Conservation (phyloP, 345 rosid genomes). For the Ceriops decandra region DNA sequence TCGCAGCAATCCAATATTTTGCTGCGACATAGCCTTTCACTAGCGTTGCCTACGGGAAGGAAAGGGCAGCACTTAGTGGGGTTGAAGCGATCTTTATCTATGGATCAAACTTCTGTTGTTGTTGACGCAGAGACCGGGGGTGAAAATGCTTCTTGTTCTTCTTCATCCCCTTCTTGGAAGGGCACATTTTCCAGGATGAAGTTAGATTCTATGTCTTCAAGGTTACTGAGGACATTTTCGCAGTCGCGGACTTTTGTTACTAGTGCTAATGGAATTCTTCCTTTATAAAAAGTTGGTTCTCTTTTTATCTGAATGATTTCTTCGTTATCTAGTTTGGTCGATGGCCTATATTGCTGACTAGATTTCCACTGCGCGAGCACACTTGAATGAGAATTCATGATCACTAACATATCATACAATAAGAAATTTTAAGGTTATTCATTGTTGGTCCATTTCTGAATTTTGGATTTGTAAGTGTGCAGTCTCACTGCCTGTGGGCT, state of each 20-base stretch:
- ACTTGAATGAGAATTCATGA: too few species aligned
- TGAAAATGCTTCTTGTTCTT: background rate
- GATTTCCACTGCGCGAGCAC: too few species aligned
- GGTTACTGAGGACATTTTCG: slow-evolving; percentile 33
- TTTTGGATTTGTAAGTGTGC: too few species aligned
- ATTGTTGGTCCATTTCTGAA: too few species aligned
- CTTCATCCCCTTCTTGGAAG: slow-evolving; percentile 2
- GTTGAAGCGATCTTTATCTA: slow-evolving; percentile 35
- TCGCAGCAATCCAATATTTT: slow-evolving; percentile 8
- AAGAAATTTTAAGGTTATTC: too few species aligned
- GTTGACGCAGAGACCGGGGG: slow-evolving; percentile 14
- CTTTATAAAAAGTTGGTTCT: slow-evolving; percentile 2
- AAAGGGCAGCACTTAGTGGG: background rate
- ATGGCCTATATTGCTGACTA: too few species aligned
- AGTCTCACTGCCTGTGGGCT: too few species aligned
- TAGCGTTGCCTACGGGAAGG: slow-evolving; percentile 18
- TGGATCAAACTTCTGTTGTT: slow-evolving; percentile 33
- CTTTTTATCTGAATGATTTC: background rate
- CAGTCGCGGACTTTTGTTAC: slow-evolving; percentile 17
- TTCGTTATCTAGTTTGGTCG: too few species aligned
- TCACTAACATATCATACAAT: too few species aligned
- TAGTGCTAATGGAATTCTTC: slow-evolving; percentile 14
- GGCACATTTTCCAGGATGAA: background rate
- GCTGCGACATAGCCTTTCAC: slow-evolving; percentile 22
- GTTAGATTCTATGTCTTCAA: slow-evolving; percentile 32